Percentiles rank a stretch among this genome's conserved stretches.
phyloP scores from a whole-genome alignment of 208 protist genomes.

The Porcisia hertigi region DNA sequence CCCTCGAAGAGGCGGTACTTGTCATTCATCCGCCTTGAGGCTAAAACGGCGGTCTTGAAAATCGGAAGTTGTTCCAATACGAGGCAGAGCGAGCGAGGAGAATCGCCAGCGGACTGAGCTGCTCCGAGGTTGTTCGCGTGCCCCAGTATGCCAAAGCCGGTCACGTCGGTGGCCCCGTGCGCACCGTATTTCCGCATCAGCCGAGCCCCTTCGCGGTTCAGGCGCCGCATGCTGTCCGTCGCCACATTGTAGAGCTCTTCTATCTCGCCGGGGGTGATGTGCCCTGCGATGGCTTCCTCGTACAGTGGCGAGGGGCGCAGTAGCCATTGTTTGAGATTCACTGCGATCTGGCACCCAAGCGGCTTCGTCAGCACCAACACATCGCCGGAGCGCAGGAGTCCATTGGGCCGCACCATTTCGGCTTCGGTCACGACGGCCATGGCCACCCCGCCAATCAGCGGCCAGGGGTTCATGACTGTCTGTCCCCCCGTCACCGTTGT shows the following conservation, averaged over 20 bases:
- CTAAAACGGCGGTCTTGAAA: conserved; percentile 75
- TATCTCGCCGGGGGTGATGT: conserved; percentile 72
- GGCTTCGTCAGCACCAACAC: conserved; percentile 97
- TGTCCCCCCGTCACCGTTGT: conserved; percentile 94
- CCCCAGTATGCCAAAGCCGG: conserved; percentile 96
- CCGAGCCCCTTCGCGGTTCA: conserved; percentile 88
- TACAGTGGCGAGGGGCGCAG: conserved; percentile 65
- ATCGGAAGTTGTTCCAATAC: conserved; percentile 90
- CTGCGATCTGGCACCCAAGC: conserved; percentile 92
- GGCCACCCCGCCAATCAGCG: conserved; percentile 94
- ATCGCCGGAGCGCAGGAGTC: conserved; percentile 57
- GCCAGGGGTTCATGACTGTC: conserved; percentile 96
- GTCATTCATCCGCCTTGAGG: conserved; percentile 74
- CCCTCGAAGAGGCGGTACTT: conserved; percentile 92
- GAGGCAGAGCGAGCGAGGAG: conserved; percentile 52
- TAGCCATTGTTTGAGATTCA: conserved; percentile 95
- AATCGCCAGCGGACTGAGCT: conserved; percentile 55
- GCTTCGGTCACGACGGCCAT: conserved; percentile 76
- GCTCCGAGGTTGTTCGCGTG: conserved; percentile 93
- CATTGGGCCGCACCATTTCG: conserved; percentile 90
- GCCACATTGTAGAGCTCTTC: conserved; percentile 76
- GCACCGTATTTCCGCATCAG: conserved; percentile 90
- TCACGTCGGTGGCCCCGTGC: conserved; percentile 96
- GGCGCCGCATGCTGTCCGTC: conserved; percentile 82
- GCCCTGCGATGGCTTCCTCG: conserved; percentile 56